phyloP scores from a whole-genome alignment of 305 asterid genomes.

The Plantago coronopus region DNA sequence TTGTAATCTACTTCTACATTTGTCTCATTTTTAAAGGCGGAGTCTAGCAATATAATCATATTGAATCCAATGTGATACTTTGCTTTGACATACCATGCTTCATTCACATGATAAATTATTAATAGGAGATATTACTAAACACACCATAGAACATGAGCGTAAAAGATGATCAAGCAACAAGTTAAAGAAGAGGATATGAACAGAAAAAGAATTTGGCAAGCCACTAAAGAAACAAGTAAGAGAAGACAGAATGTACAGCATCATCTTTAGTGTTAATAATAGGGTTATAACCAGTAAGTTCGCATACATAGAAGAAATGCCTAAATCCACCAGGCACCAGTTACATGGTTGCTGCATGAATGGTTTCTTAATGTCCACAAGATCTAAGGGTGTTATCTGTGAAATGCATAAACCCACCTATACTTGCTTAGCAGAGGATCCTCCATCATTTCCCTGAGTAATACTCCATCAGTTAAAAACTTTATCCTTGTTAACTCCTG shows the following conservation, averaged over 20 bases:
- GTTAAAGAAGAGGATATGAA: background rate
- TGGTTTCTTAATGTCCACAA: background rate
- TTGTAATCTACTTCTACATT: too few species aligned
- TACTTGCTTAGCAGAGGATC: constrained; percentile 94
- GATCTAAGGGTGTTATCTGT: background rate
- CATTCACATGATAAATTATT: background rate
- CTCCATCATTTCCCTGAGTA: constrained; percentile 97
- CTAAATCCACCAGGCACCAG: too few species aligned
- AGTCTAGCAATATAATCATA: background rate
- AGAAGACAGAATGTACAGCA: background rate
- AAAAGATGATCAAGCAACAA: background rate
- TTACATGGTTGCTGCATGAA: constrained; percentile 11
- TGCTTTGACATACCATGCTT: background rate
- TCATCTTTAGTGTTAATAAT: too few species aligned
- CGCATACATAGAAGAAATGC: too few species aligned
- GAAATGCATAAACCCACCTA: constrained; percentile 46
- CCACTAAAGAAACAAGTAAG: background rate
- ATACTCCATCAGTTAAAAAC: constrained; percentile 89
- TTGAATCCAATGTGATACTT: background rate
- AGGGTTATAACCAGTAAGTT: too few species aligned
- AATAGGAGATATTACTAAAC: background rate
- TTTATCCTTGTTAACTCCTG: constrained; percentile 83
- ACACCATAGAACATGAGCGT: background rate
- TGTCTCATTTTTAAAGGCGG: too few species aligned
- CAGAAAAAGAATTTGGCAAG: background rate